Evolutionary conservation across 495 filamentous ascomycete genomes (phyloP).

Genomic region (Bacidia gigantensis): DNA sequence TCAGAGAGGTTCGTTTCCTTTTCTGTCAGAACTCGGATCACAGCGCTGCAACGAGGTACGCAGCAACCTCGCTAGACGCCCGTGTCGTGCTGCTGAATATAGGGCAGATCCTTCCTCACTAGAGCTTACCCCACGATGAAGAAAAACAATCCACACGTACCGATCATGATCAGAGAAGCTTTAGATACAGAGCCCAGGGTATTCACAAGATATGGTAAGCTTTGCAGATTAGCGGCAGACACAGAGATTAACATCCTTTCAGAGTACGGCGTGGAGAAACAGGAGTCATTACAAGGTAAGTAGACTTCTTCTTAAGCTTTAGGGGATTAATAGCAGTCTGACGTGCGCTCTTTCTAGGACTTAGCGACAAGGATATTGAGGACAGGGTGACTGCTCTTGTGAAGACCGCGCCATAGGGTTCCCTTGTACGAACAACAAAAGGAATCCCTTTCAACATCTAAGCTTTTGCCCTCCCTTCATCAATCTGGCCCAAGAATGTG

Average conservation of each 20-base stretch:
- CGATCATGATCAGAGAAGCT: constrained; percentile 90
- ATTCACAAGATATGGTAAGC: constrained; percentile 83
- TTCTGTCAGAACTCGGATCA: constrained; percentile 89
- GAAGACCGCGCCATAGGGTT: constrained; percentile 35
- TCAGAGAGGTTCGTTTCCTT: constrained; percentile 94
- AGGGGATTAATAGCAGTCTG: too few relatives aligned
- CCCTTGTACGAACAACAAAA: too few relatives aligned
- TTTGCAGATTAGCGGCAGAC: background rate
- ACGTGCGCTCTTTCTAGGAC: too few relatives aligned
- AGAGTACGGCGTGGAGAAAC: constrained; percentile 85
- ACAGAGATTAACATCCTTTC: constrained; percentile 9
- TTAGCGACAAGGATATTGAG: constrained; percentile 87
- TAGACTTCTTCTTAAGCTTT: too few relatives aligned
- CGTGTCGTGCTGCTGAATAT: background rate
- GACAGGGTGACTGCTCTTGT: constrained; percentile 71
- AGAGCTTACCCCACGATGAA: constrained; percentile 97
- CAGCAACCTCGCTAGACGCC: constrained; percentile 12
- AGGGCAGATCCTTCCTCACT: constrained; percentile 66
- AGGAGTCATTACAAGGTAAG: constrained; percentile 65
- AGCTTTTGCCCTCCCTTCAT: too few relatives aligned
- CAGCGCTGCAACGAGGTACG: constrained; percentile 71
- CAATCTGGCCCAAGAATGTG: too few relatives aligned
- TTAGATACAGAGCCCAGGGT: constrained; percentile 66
- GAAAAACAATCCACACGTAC: constrained; percentile 90
- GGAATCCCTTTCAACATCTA: too few relatives aligned